Conservation (phyloP, 148 eudicot species). For the Rhododendron williamsianum region DNA sequence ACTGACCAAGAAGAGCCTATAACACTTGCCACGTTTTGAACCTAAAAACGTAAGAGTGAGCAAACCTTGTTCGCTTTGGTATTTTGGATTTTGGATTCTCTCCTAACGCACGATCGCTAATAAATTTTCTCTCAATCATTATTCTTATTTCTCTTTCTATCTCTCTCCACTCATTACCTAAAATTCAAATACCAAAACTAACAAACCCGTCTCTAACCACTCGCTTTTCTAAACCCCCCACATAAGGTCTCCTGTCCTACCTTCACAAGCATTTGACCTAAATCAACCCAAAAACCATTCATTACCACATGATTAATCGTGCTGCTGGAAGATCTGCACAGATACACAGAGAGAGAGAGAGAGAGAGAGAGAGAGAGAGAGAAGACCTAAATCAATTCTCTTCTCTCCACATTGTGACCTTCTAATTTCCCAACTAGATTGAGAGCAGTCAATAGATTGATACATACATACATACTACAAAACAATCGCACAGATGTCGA, state of each 20-base stretch:
- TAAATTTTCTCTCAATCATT: too few relatives aligned
- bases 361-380: neutral
- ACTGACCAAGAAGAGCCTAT: too few relatives aligned
- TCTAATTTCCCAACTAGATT: neutral
- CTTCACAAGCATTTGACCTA: neutral
- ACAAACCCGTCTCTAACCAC: too few relatives aligned
- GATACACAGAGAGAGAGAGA: too few relatives aligned
- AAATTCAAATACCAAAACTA: too few relatives aligned
- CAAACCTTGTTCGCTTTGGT: too few relatives aligned
- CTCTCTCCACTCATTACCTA: rapidly evolving
- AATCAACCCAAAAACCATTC: neutral
- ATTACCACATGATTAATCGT: neutral
- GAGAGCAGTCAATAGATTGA: neutral
- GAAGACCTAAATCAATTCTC: neutral
- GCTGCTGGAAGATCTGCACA: neutral
- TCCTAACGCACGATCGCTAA: too few relatives aligned
- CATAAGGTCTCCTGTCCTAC: neutral
- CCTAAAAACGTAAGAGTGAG: too few relatives aligned
- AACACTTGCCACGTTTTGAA: too few relatives aligned
- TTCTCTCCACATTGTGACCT: neutral
- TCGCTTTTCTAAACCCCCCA: neutral
- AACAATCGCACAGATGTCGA: neutral
- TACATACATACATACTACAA: neutral
- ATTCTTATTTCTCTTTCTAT: too few relatives aligned
- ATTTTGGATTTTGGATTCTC: too few relatives aligned